phyloP scores from a whole-genome alignment of 805 yeast species.

The Metschnikowia noctiluminum region DNA sequence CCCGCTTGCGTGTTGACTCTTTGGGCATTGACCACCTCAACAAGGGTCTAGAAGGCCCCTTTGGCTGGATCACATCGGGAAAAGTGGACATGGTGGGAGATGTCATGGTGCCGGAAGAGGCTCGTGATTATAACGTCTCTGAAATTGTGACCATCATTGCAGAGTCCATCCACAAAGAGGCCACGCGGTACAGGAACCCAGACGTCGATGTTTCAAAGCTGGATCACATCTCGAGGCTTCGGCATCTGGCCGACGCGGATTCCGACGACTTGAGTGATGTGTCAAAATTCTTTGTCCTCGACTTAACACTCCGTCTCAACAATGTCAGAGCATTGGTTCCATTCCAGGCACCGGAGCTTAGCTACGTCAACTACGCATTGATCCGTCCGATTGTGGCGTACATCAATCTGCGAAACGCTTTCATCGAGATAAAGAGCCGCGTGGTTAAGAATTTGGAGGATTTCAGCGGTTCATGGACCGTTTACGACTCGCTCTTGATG shows the following conservation, averaged over 20 bases:
- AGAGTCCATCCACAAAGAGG: slow-evolving; percentile 46
- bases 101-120: slow-evolving; percentile 70
- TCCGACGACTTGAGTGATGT: slow-evolving; percentile 30
- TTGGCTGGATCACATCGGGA: slow-evolving; percentile 95
- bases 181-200: slow-evolving; percentile 40
- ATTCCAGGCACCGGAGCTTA: slow-evolving; percentile 76
- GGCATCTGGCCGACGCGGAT: background rate
- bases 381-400: slow-evolving; percentile 94
- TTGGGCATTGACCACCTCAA: slow-evolving; percentile 86
- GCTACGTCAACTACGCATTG: slow-evolving; percentile 88
- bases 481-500: slow-evolving; percentile 87
- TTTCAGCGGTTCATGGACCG: slow-evolving; percentile 95
- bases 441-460: slow-evolving; percentile 76
- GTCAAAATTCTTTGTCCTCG: slow-evolving; percentile 66
- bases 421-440: slow-evolving; percentile 81
- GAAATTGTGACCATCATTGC: slow-evolving; percentile 51
- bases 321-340: slow-evolving; percentile 91
- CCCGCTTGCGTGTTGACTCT: slow-evolving; percentile 80
- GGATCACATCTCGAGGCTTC: slow-evolving; percentile 29
- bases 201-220: slow-evolving; percentile 26
- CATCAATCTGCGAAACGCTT: slow-evolving; percentile 85
- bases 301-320: slow-evolving; percentile 72
- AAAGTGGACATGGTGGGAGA: slow-evolving; percentile 93
- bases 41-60: slow-evolving; percentile 88
- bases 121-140: slow-evolving; percentile 43